Conservation (phyloP, 768 basidiomycete genomes). For the Lanmaoa pseudosensibilis region DNA sequence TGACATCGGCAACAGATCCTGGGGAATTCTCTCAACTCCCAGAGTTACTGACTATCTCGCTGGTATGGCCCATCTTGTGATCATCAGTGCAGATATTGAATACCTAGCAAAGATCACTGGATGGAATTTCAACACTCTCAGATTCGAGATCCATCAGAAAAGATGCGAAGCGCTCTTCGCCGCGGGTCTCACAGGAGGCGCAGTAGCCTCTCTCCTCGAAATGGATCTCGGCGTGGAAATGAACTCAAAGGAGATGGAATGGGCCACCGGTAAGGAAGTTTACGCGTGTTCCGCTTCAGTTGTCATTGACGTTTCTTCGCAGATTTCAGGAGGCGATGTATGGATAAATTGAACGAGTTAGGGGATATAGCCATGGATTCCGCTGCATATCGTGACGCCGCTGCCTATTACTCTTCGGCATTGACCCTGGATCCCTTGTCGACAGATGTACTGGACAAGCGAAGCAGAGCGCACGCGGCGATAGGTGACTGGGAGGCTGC, state of each 20-base stretch:
- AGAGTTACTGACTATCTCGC: conserved; percentile 15
- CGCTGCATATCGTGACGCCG: conserved; percentile 8
- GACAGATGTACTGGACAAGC: conserved; percentile 2
- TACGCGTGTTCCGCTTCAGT: background rate
- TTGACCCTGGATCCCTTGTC: conserved; percentile 5
- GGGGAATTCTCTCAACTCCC: conserved; percentile 1
- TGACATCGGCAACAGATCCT: conserved; percentile 4
- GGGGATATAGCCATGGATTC: conserved; percentile 4
- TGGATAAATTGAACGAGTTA: conserved; percentile 8
- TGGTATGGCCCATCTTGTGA: conserved; percentile 4
- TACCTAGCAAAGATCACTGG: conserved; percentile 11
- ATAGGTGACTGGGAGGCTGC: conserved; percentile 2
- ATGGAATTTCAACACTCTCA: conserved; percentile 13
- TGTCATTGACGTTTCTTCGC: background rate
- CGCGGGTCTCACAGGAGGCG: background rate
- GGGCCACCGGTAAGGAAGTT: conserved; percentile 3
- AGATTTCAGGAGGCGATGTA: conserved; percentile 13
- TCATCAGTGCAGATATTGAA: background rate
- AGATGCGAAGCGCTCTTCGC: conserved; percentile 11
- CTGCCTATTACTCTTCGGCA: conserved; percentile 7
- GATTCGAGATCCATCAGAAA: conserved; percentile 2
- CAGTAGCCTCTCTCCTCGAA: conserved; percentile 7
- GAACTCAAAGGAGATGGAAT: background rate
- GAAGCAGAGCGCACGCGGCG: conserved; percentile 4
- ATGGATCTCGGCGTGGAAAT: background rate